Evolutionary conservation across 495 filamentous ascomycete genomes (phyloP), one percentile per base, ranked within the genome.

Genomic region (Neurospora cerealis): DNA sequence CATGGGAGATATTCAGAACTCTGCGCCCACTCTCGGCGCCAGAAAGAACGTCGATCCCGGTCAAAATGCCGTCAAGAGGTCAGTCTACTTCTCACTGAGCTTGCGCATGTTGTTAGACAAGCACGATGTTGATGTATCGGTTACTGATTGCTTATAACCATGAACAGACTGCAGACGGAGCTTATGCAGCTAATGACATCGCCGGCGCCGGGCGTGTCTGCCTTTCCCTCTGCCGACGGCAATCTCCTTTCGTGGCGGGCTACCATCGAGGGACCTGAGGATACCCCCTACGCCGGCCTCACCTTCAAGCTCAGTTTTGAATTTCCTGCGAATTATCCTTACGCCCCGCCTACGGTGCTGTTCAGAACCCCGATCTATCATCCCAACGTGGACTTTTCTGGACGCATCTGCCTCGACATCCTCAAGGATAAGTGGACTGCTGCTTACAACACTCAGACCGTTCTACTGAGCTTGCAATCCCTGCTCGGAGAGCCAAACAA

Each of bases 181-280:
- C 87, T 99, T 71, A 98, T 98, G 94, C 91, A 95, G 83, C 87
- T 99, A 46, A 99, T 99, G 96, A 93, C 94, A 76, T 93, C 93
- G 37, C 89, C 94, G 9, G 93, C 94, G 3, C 94, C 96, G 72
- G 96, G 96, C 76, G 90, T 98, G 78, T 97, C 95, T 69, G 96
- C 96, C 72, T 99, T 99, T 80, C 96, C 96, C 54, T 91, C 93
- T 75, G 89, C 89, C 38, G 93, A 96, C 78, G 93, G 93, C 80
- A 96, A 97, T 85, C 89, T 99, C 66, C 90, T 94, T 73, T 88
- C 88, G 8, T 99, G 96, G 96, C 93, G 90, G 70, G 96, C 93
- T 13, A 99, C 96, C 11, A 96, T 99, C 85, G 89, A 89, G 80
- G 96, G 96, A 9, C 96, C 96, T 40, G 89, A 90, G 70, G 95